Percentiles rank a stretch among this genome's conserved stretches.
Conservation (phyloP, 2,329 filamentous ascomycete species). For the Aphanocladium album region DNA sequence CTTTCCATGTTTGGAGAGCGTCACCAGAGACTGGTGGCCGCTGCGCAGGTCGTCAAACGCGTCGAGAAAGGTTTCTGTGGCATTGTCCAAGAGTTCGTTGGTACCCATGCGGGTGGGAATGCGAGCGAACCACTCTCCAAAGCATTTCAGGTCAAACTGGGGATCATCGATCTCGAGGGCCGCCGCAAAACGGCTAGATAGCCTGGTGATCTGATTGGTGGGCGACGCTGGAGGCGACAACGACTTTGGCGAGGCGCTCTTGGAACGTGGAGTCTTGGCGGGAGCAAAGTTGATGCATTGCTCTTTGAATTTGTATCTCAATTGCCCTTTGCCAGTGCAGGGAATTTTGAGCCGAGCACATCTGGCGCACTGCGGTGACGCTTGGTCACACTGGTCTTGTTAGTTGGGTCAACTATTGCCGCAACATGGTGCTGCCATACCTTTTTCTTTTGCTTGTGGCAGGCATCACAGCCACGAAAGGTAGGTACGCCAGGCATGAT, state of each 20-base stretch:
- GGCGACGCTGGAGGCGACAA: constrained; percentile 19
- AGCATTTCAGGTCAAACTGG: constrained; percentile 42
- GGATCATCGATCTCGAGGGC: constrained; percentile 36
- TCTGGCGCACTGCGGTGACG: constrained; percentile 38
- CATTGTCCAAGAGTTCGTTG: constrained; percentile 40
- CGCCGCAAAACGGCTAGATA: constrained; percentile 23
- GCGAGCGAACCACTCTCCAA: constrained; percentile 40
- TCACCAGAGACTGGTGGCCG: constrained; percentile 17
- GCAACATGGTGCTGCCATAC: constrained; percentile 23
- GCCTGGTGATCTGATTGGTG: constrained; percentile 25
- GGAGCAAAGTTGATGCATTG: constrained; percentile 14
- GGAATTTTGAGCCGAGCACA: constrained; percentile 39
- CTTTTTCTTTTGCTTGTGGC: constrained; percentile 50
- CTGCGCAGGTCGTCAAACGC: constrained; percentile 22
- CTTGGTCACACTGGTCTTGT: constrained; percentile 39
- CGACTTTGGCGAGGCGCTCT: not conserved
- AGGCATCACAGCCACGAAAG: constrained; percentile 45
- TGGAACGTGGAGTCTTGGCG: not conserved
- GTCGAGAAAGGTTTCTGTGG: constrained; percentile 26
- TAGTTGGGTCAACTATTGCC: not conserved
- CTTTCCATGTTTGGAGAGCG: constrained; percentile 26
- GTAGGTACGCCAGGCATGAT: constrained; percentile 48
- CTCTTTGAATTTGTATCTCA: constrained; percentile 46
- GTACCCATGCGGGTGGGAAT: constrained; percentile 40
- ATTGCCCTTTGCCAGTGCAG: constrained; percentile 42